Base-by-base conservation (phyloP, 1,284 basidiomycete species). In the Apiotrichum porosum region DNA sequence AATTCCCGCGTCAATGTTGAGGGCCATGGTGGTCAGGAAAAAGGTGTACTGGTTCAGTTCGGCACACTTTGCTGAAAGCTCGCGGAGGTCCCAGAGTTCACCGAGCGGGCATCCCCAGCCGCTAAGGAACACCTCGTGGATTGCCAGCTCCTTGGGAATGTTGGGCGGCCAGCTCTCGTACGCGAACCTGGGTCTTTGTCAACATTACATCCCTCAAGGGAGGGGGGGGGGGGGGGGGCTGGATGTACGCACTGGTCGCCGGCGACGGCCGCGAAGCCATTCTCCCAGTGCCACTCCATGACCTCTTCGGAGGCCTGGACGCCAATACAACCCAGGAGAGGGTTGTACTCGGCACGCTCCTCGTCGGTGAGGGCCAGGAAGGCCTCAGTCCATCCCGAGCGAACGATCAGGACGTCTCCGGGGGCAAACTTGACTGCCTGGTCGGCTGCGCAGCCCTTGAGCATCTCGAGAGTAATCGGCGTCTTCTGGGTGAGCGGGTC, bases 11-110 rank as follows among this genome's bases (percentile, higher is more conserved):
- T 64, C 64, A 17, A 77, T 49, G 45, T 75, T 68, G 35, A 76
- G 49, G 2, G 72, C 71, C 61, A 70, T 68, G 19, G 61, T 62
- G 9, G 69, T 60, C 43, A 55, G 75, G 66, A 75, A 69, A 63
- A 77, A 77, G 0, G 70, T 68, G 63, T 67, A 77, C 37, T 69
- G 52, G 12, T 63, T 48, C 9, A 60, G 45, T 44, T 61, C 38
- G 26, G 56, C 46, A 41, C 72, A 75, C 44, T 65, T 56, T n/a
- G 55, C 23, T 3, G 68, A 62, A 12, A 77, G 62, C 24, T 55
- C 57, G 21, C 74, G 66, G 9, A 76, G 60, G 51, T 77, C 73
- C 37, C 73, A 76, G 33, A 76, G 56, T 51, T 77, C 75, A 28
- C 75, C 76, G 33, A 76, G 73, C 2, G 67, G 67, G 28, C 63